Base-by-base conservation (phyloP, 139 green algal genomes). In the Chlamydomonas sp. region DNA sequence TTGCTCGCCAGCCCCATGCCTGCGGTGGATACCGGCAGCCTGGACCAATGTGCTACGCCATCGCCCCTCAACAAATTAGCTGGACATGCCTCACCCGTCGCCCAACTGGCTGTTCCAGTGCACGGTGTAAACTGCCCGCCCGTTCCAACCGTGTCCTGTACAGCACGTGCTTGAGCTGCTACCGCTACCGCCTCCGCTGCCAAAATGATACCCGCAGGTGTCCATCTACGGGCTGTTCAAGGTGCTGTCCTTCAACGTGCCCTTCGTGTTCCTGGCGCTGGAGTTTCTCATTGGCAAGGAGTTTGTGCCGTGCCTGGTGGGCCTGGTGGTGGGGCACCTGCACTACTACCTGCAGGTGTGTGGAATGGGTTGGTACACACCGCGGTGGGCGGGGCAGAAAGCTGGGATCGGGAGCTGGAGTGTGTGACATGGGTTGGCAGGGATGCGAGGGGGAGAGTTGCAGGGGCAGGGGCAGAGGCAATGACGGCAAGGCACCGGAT, bases 201-300 rank as follows among this genome's bases (percentile, higher is more conserved):
- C 75, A 72, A 14, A 57, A 58, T 74, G 87, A 7, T 6, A 75
- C 31, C 64, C 20, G 17, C 78, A 81, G 49, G 91, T 95, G 64
- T 93, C 81, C 77, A 85, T 98, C 31, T 91, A 92, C 60, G 94
- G 95, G 59, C 75, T 97, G 61, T 86, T 97, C 75, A 88, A 87
- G 60, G 63, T 96, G 57, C 87, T 94, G 84, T 88, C 92, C 15
- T 97, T 96, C 89, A 95, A 96, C 89, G 72, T 97, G 64, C 95
- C 95, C 1, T 97, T 94, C 86, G 93, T 90, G 1, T 95, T 96
- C 84, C 17, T 93, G 2, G 92, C 20, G 14, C 86, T 97, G 12
- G 90, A 88, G 3, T 68, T 95, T 77, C 17, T 97, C 3, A 76
- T 95, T 61, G 91, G 2, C 1, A 49, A 49, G 31, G 31, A 63